phyloP scores from a whole-genome alignment of 164 flowering plant species.

The Pachysandra terminalis region DNA sequence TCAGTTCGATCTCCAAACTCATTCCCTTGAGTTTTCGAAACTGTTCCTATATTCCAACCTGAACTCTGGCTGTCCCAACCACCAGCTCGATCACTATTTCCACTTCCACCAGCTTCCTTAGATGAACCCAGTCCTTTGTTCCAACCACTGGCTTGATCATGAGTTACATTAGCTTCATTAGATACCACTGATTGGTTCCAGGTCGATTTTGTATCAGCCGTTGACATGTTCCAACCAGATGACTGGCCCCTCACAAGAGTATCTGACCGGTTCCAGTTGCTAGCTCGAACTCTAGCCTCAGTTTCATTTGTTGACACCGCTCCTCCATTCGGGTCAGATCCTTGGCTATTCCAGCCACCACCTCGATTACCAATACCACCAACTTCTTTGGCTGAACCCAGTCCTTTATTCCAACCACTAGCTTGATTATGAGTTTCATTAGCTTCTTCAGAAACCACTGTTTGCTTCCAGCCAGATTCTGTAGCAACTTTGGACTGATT shows the following conservation, averaged over 20 bases:
- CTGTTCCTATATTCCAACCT: no score
- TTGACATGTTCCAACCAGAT: not conserved
- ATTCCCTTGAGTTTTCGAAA: no score
- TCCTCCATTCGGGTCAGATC: constrained; percentile 5
- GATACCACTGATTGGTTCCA: not conserved
- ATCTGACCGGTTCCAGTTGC: not conserved
- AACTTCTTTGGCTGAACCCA: no score
- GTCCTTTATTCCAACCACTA: constrained; percentile 8
- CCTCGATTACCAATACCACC: no score
- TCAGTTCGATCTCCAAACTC: no score
- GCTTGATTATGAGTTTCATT: not conserved
- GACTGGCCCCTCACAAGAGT: not conserved
- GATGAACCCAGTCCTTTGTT: constrained; percentile 11
- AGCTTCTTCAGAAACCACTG: not conserved
- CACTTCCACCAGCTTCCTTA: constrained; percentile 13
- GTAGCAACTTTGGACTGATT: not conserved
- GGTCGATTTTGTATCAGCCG: not conserved
- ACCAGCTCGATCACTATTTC: no score
- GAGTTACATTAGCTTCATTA: constrained; percentile 10
- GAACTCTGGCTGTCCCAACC: no score
- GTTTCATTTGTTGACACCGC: not conserved
- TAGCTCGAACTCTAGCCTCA: not conserved
- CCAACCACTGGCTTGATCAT: constrained; percentile 15
- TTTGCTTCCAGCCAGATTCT: not conserved
- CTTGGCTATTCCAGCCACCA: constrained; percentile 13